Percentiles rank a stretch among this genome's conserved stretches.
Conservation (phyloP, 2,329 filamentous ascomycete species). For the Aspergillus neoniger region DNA sequence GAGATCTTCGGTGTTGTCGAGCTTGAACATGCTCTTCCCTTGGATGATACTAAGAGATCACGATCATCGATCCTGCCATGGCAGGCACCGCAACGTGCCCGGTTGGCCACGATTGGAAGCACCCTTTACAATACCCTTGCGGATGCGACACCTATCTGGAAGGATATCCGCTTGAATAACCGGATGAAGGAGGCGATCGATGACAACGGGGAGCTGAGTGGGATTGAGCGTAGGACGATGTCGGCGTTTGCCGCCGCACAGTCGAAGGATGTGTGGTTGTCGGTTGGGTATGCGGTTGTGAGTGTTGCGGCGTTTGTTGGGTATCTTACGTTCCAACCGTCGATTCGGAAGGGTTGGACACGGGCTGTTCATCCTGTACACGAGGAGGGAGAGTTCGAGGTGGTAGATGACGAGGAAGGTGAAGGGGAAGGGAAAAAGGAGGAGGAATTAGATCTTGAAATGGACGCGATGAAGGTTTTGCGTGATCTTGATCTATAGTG, state of each 20-base stretch:
- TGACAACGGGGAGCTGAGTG: constrained; percentile 27
- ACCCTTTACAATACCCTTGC: constrained; percentile 38
- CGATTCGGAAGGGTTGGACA: not conserved
- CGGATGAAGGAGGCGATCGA: constrained; percentile 38
- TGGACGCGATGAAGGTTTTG: too few relatives aligned
- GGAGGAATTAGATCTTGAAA: too few relatives aligned
- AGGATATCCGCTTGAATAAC: constrained; percentile 39
- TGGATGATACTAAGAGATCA: constrained; percentile 10
- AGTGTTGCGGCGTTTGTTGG: constrained; percentile 39
- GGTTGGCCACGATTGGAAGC: constrained; percentile 33
- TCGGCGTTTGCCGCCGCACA: constrained; percentile 26
- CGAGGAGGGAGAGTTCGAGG: not conserved
- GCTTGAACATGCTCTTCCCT: constrained; percentile 25
- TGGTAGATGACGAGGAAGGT: not conserved
- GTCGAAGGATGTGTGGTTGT: constrained; percentile 39
- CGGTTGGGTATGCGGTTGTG: constrained; percentile 38
- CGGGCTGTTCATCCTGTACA: too few relatives aligned
- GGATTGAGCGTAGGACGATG: constrained; percentile 28
- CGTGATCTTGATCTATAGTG: too few relatives aligned
- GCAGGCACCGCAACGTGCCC: constrained; percentile 37
- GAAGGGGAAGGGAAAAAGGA: not conserved
- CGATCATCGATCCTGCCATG: constrained; percentile 38
- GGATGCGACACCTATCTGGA: constrained; percentile 41
- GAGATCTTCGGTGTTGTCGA: constrained; percentile 41
- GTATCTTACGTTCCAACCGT: constrained; percentile 31